These are phyloP conservation scores for Talaromyces piceae DNA, from an alignment of 2,329 filamentous ascomycete species.

Conservation along the genomic window DNA sequence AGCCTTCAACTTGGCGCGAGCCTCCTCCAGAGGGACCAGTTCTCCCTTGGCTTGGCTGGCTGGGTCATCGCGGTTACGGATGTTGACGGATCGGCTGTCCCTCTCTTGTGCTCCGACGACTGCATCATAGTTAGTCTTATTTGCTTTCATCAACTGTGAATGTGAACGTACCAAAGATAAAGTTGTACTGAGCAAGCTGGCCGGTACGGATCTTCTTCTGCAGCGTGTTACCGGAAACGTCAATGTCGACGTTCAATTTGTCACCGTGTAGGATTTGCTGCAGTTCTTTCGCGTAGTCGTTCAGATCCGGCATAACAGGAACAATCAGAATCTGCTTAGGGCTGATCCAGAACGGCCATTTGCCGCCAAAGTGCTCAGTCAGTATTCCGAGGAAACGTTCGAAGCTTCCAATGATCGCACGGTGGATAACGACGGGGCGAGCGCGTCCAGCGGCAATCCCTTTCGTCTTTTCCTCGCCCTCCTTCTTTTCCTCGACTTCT, in stretches of 20 bases:
- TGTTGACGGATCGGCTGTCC: slow-evolving; percentile 53
- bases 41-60: slow-evolving; percentile 56
- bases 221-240: slow-evolving; percentile 43
- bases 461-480: slow-evolving; percentile 24
- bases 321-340: slow-evolving; percentile 45
- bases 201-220: slow-evolving; percentile 46
- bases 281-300: slow-evolving; percentile 43
- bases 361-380: slow-evolving; percentile 45
- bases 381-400: slow-evolving; percentile 46
- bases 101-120: slow-evolving; percentile 58
- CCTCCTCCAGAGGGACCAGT: slow-evolving; percentile 54
- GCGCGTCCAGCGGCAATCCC: slow-evolving; percentile 36
- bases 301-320: slow-evolving; percentile 43
- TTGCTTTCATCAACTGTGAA: not conserved
- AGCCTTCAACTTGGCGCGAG: slow-evolving; percentile 45
- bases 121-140: slow-evolving; percentile 18
- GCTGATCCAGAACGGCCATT: slow-evolving; percentile 48
- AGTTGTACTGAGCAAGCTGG: slow-evolving; percentile 44
- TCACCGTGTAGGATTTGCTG: slow-evolving; percentile 38
- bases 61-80: slow-evolving; percentile 57
- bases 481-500: slow-evolving; percentile 13
- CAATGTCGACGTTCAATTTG: slow-evolving; percentile 42
- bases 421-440: slow-evolving; percentile 45
- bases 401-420: slow-evolving; percentile 45
- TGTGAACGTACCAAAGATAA: slow-evolving; percentile 40